These are phyloP conservation scores for Pythium biforme DNA, from an alignment of 352 stramenopile genomes.

Conservation along the genomic window DNA sequence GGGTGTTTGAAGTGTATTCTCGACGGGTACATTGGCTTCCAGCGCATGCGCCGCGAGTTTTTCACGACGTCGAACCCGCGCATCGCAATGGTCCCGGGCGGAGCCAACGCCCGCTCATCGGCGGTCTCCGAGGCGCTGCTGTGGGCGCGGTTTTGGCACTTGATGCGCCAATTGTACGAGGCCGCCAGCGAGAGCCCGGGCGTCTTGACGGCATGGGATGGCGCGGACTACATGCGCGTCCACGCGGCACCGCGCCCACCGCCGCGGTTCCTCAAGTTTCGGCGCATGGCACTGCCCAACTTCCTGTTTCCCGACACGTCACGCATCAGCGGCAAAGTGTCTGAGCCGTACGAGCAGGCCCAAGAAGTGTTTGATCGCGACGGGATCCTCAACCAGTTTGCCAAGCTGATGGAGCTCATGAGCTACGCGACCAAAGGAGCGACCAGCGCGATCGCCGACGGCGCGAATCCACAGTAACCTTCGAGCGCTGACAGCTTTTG, in stretches of 20 bases:
- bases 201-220: slow-evolving; percentile 58
- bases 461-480: not conserved
- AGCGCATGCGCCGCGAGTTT: slow-evolving; percentile 64
- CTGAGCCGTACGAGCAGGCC: slow-evolving; percentile 25
- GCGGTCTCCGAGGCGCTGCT: slow-evolving; percentile 59
- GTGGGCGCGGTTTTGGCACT: slow-evolving; percentile 79
- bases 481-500: too few species aligned
- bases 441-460: slow-evolving; percentile 3
- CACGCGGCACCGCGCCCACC: slow-evolving; percentile 36
- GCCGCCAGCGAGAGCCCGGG: slow-evolving; percentile 62
- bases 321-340: slow-evolving; percentile 61
- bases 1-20: slow-evolving; percentile 83
- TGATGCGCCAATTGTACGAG: slow-evolving; percentile 79
- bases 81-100: not conserved
- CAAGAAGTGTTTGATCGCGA: slow-evolving; percentile 57
- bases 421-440: slow-evolving; percentile 16
- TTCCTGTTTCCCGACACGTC: slow-evolving; percentile 69
- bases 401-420: slow-evolving; percentile 34
- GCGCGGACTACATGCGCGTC: slow-evolving; percentile 32
- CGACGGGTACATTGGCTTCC: slow-evolving; percentile 77
- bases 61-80: slow-evolving; percentile 11
- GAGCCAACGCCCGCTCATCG: not conserved
- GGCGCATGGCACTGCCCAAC: slow-evolving; percentile 56
- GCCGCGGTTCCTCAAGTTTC: slow-evolving; percentile 39
- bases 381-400: slow-evolving; percentile 53